Base-by-base conservation (phyloP, 1,284 basidiomycete genomes). In the Cystobasidium pallidum region DNA sequence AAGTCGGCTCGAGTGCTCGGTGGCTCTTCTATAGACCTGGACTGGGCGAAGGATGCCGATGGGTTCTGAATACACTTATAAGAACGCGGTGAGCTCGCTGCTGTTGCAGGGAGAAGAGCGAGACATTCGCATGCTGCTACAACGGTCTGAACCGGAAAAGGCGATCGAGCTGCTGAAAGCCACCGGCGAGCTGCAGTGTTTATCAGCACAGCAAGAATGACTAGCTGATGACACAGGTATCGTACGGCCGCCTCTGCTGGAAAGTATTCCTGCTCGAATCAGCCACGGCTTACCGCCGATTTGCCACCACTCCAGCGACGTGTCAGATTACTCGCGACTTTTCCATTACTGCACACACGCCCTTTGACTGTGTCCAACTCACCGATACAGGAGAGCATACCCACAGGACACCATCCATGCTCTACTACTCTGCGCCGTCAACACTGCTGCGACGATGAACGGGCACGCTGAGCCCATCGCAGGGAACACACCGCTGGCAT, bases 401-500 rank as follows among this genome's bases (percentile, higher is more conserved):
- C 17, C 49, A 21, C 49, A n/a, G 10, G 11, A 26, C 30, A 28
- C 15, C 30, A 32, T 57, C 54, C 54, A 57, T 57, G 32, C 32
- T 11, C 34, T 57, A 57, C 54, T 6, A 17, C n/a, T 54, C 24
- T 54, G 26, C 51, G 10, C 13, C 51, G 10, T 28, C 51, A 28
- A 36, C 54, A 34, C 54, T 30, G 32, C 54, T n/a, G 32, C 54
- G 28, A 57, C 54, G 54, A 57, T 57, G 54, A 57, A 57, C 28
- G 54, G 58, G 15, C 58, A 61, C 36, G 41, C 36, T 45, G 58
- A 61, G 41, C 39, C 58, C 41, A 45, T 61, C 36, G 58, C 41
- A 61, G 58, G 58, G 21, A 61, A 61, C 34, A 61, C 58, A 36
- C 58, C 58, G 10, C 58, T 61, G n/a, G 34, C 41, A 43, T 43